Base-by-base conservation (phyloP, 768 basidiomycete species). In the Mycena venus region DNA sequence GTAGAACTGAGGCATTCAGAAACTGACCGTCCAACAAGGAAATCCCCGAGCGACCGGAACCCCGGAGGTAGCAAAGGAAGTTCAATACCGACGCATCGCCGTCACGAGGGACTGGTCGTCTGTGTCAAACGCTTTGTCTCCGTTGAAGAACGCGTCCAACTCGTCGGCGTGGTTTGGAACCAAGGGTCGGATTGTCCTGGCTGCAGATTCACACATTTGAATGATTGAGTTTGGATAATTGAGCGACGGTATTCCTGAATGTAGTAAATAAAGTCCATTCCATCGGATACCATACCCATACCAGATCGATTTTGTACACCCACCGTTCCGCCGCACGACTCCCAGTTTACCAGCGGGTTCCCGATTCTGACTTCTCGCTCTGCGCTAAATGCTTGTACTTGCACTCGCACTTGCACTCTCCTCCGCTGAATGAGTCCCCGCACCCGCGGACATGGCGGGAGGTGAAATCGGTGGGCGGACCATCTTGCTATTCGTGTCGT, bases 101-200 rank as follows among this genome's bases (percentile, higher is more conserved):
- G 78, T 77, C 70, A 85, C 85, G 15, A 88, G 79, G 9, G 79
- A 75, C 7, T 77, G 51, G 51, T 85, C 81, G 21, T 79, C 78
- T 15, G 76, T 62, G 68, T 83, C 79, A 53, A 82, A 74, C 7
- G 75, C 75, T 9, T 77, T 36, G 58, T 82, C 78, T 21, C 80
- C 77, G 15, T 75, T 63, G 73, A 83, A 87, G 78, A 88, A 85
- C 7, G 83, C 87, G 3, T 77, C 77, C 14, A 87, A 79, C 17
- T 88, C 87, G 6, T 78, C 79, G 21, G 76, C 81, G 68, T 88
- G 87, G 72, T 80, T n/a, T 63, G 1, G 86, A 86, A 3, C 86
- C 85, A 4, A 84, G 79, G 17, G 82, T 77, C 2, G 86, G 83
- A 58, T 88, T 87, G 72, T 88, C 82, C 74, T 85, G 87, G 66